A percentile compares a stretch with the other conserved stretches of the same genome.
These are phyloP conservation scores for Skeletonema tropicum DNA, from an alignment of 108 stramenopile genomes.

Conservation along the genomic window DNA sequence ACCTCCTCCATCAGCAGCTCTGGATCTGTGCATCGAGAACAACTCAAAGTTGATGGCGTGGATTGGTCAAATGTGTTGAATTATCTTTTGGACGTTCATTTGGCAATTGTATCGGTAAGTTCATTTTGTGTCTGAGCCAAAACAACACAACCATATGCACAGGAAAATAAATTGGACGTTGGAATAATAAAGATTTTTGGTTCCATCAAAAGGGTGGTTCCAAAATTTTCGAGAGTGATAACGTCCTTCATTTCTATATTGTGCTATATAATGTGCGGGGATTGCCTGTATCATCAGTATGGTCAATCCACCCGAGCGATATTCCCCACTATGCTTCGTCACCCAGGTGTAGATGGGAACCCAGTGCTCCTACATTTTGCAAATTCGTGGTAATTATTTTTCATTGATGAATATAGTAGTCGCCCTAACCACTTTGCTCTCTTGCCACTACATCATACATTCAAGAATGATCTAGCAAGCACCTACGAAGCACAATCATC, in stretches of 20 bases:
- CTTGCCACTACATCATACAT: neutral
- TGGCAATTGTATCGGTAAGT: slow-evolving; percentile 68
- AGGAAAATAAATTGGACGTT: slow-evolving; percentile 15
- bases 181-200: neutral
- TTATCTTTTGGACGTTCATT: slow-evolving; percentile 58
- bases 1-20: neutral
- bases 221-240: neutral
- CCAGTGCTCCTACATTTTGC: slow-evolving; percentile 52
- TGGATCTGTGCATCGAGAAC: slow-evolving; percentile 25
- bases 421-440: slow-evolving; percentile 13
- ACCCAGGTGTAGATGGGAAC: slow-evolving; percentile 41
- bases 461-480: slow-evolving; percentile 55
- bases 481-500: slow-evolving; percentile 67
- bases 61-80: slow-evolving; percentile 71
- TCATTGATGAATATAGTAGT: neutral
- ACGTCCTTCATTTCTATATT: slow-evolving; percentile 8
- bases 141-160: slow-evolving; percentile 9
- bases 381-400: neutral
- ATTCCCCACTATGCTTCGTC: slow-evolving; percentile 39
- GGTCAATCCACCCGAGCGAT: slow-evolving; percentile 47
- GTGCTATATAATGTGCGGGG: slow-evolving; percentile 49
- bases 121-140: neutral
- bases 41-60: slow-evolving; percentile 54
- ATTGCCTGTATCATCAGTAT: slow-evolving; percentile 44
- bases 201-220: slow-evolving; percentile 50